Base-by-base conservation (phyloP, 129 eudicot species). In the Flaveria robusta region DNA sequence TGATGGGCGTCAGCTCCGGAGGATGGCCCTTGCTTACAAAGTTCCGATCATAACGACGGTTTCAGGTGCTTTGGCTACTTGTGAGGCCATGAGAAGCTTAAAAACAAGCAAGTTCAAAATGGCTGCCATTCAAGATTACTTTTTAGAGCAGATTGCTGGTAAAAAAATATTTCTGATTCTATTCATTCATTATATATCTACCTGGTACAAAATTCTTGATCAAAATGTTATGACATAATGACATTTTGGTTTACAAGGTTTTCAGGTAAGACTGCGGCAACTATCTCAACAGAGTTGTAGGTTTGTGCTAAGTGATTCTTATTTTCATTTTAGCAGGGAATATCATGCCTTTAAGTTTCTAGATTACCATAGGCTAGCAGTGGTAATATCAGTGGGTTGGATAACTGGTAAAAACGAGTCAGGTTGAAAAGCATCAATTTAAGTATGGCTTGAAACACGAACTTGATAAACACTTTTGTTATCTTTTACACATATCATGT, bases 121-220 rank as follows among this genome's bases (percentile, higher is more conserved):
- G 96, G 76, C 83, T 63, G 98, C 97, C 46, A 85, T 94, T 71
- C 98, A 94, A 88, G 98, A 94, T 74, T 94, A 88, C 81, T 94
- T 94, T 76, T 13, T 68, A 2, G 68, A 23, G 20, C 72, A 24
- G 34, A 79, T 79, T 45, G 14, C 50, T 10, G 78, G 83, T 79
- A 79, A 62, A 49, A 9, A 45, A 9, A 1, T 9, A 45, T 8
- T 45, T 10, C 15, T 9, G 50, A n/a, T n/a, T n/a, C n/a, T n/a
- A n/a, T n/a, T n/a, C 58, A 1, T 51, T 51, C 41, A 20, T 67
- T 55, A 18, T 55, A 9, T 56, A 5, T 56, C 29, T 56, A 56
- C 29, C 10, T 58, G 10, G 34, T 23, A 20, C 37, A 49, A n/a
- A n/a, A n/a, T n/a, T n/a, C n/a, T n/a, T n/a, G n/a, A n/a, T n/a